Base-by-base conservation (phyloP, 495 filamentous ascomycete species). In the Cercophora sp. region DNA sequence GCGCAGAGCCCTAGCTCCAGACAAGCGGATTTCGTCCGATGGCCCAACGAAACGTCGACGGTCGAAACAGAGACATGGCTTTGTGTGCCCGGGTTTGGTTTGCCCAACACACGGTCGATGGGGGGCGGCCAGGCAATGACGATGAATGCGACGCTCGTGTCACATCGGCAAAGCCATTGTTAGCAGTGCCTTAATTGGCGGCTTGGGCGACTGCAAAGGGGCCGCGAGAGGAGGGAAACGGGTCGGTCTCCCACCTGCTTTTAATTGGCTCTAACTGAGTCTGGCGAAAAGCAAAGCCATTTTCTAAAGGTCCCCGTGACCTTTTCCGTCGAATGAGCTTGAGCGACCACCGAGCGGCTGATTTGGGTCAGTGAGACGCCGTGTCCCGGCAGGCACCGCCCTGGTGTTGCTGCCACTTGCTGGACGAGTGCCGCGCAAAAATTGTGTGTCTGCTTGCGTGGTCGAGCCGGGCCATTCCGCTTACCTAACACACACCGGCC, bases 311-410 rank as follows among this genome's bases (percentile, higher is more conserved):
- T 27, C 46, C 54, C 20, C 54, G 54, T 56, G 54, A 56, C 41
- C 54, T 45, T 43, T 44, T 51, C 47, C 46, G 31, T 56, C 54
- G 54, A 56, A 56, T 56, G 47, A 43, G 54, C 18, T 26, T 23
- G 54, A 18, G 39, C 15, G 24, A 23, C 40, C 42, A 24, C 40
- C 16, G 46, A n/a, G 51, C 47, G 54, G 54, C 54, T 56, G 54
- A 51, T 56, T 56, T 56, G 46, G 25, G 31, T 32, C 23, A 41
- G 26, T 47, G 44, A 41, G 48, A 51, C 18, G n/a, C 35, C 23
- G 48, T 20, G 16, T 16, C 23, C 40, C 46, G 54, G 47, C 46
- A 56, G 46, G 46, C 46, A 49, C 29, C 24, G 23, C 10, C n/a
- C 19, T 8, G 22, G 36, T 37, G 34, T 37, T 37, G n/a, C n/a